Evolutionary conservation across 768 basidiomycete genomes (phyloP).

Genomic region (Naganishia kalamii): DNA sequence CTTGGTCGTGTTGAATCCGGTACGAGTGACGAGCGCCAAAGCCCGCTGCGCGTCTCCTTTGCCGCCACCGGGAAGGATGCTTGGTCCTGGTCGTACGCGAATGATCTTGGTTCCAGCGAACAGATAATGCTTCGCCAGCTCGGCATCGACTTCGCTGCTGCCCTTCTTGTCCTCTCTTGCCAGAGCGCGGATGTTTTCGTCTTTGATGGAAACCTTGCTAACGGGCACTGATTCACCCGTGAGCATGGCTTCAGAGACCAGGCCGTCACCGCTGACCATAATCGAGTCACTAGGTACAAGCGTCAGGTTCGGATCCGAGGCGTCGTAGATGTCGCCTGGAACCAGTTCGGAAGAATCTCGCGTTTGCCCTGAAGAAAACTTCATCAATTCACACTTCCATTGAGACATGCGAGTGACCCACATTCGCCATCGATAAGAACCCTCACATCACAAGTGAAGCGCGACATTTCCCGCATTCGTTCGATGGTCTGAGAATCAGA

Average conservation of each 20-base stretch:
- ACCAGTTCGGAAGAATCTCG: conserved; percentile 72
- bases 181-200: conserved; percentile 65
- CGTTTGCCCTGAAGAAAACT: conserved; percentile 55
- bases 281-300: conserved; percentile 84
- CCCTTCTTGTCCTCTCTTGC: conserved; percentile 57
- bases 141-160: conserved; percentile 48
- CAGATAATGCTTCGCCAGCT: conserved; percentile 73
- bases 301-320: conserved; percentile 67
- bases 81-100: conserved; percentile 63
- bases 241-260: conserved; percentile 90
- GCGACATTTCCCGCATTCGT: conserved; percentile 93
- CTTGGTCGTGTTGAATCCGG: conserved; percentile 95
- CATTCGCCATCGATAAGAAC: conserved; percentile 67
- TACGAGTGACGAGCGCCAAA: conserved; percentile 74
- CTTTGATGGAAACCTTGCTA: conserved; percentile 76
- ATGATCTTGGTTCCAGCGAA: conserved; percentile 88
- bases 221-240: conserved; percentile 96
- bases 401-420: conserved; percentile 47
- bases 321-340: conserved; percentile 84
- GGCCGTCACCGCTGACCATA: conserved; percentile 89
- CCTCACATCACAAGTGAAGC: conserved; percentile 70
- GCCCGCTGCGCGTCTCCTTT: conserved; percentile 53
- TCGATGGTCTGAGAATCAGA: conserved; percentile 62
- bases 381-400: background rate
- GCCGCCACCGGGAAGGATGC: conserved; percentile 40